phyloP scores from a whole-genome alignment of 2,329 filamentous ascomycete species.

The Aspergillus aculeatinus region DNA sequence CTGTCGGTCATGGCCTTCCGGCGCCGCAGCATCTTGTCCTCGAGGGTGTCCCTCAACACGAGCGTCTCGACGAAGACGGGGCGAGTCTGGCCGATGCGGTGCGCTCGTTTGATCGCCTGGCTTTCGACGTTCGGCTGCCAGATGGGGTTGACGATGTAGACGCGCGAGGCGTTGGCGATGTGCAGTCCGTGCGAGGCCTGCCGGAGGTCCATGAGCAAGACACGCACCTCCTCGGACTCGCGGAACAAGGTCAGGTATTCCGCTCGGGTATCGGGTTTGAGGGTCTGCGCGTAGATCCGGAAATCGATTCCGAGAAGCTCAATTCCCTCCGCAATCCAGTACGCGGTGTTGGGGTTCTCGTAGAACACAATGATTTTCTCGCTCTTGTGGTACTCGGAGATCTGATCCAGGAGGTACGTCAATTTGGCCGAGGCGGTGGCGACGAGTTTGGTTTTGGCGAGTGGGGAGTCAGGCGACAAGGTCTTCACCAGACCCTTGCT shows the following conservation, averaged over 20 bases:
- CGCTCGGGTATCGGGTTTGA: slow-evolving; percentile 63
- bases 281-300: slow-evolving; percentile 54
- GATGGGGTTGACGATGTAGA: slow-evolving; percentile 88
- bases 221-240: slow-evolving; percentile 64
- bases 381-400: slow-evolving; percentile 63
- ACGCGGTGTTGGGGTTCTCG: slow-evolving; percentile 81
- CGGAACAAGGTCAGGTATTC: slow-evolving; percentile 81
- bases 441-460: slow-evolving; percentile 63
- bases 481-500: slow-evolving; percentile 27
- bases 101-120: slow-evolving; percentile 86
- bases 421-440: slow-evolving; percentile 85
- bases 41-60: slow-evolving; percentile 74
- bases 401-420: slow-evolving; percentile 75
- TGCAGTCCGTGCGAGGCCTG: slow-evolving; percentile 88
- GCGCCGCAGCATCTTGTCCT: slow-evolving; percentile 77
- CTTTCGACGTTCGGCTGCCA: slow-evolving; percentile 81
- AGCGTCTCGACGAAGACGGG: slow-evolving; percentile 83
- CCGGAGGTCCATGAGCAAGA: slow-evolving; percentile 86
- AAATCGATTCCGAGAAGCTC: slow-evolving; percentile 67
- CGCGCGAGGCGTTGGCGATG: slow-evolving; percentile 75
- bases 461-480: slow-evolving; percentile 47
- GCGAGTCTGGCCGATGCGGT: slow-evolving; percentile 78
- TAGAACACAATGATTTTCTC: slow-evolving; percentile 95
- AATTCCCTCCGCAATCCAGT: slow-evolving; percentile 77
- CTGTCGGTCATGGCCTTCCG: slow-evolving; percentile 70